Base-by-base conservation (phyloP, 352 stramenopile genomes). In the Vaucheria bursata region DNA sequence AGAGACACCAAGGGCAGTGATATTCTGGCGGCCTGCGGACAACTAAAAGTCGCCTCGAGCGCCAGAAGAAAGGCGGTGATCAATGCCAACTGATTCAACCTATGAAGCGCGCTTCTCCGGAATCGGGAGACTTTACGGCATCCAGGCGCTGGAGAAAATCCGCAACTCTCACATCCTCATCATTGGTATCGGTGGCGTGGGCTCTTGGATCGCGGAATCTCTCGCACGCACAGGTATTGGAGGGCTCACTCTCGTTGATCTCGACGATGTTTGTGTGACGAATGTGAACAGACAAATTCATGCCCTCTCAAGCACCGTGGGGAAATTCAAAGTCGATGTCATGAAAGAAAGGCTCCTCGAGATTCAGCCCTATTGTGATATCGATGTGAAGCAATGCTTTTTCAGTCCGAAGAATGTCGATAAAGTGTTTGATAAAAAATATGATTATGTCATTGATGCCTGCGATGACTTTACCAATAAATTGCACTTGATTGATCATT, bases 241-340 rank as follows among this genome's bases (percentile, higher is more conserved):
- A 29, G 81, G 82, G 18, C 34, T 92, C 0, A 83, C 87, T 5
- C 77, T 92, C 8, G 85, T 91, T 65, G 88, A 92, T 78, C 71
- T 91, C 0, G 88, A 92, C 71, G 88, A 91, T 64, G 87, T 92
- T 73, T 92, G 88, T 71, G 85, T 90, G 25, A 86, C 71, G 52
- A 92, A 92, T 73, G 89, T 85, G 2, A 92, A 92, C 77, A 78
- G 88, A 73, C 78, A 92, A 79, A 53, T 91, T 25, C 84, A 89
- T 64, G 86, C 87, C 0, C 79, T 82, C 6, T 80, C 69, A 8
- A 85, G 77, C 2, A 87, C 85, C 0, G 77, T 91, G 37, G 88
- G 88, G 8, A 50, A 85, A 69, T 81, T 89, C 77, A 92, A 91
- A 75, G 87, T 87, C 72, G 84, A 91, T 2, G 67, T 37, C 2